Evolutionary conservation across 106 monocot species (phyloP).

Genomic region (Dactylorhiza incarnata): DNA sequence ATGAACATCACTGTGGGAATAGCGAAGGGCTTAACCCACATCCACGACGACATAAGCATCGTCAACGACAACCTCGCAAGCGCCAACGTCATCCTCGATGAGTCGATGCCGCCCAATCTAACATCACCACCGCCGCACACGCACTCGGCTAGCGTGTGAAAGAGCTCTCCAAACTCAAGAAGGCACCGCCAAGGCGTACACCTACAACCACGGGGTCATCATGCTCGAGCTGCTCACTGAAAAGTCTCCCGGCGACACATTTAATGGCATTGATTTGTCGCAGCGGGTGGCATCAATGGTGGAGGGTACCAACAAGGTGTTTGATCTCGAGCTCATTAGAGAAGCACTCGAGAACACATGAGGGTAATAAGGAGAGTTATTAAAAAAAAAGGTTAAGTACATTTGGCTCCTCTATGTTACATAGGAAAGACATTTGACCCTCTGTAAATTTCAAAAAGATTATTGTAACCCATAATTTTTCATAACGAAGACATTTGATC

Average conservation of each 20-base stretch:
- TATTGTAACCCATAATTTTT: no score
- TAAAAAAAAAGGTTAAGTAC: no score
- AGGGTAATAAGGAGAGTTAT: no score
- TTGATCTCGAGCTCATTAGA: slow-evolving; percentile 71
- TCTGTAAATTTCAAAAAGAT: no score
- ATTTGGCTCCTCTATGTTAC: no score
- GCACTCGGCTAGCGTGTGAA: slow-evolving; percentile 81
- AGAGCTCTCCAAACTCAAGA: slow-evolving; percentile 78
- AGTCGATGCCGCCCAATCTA: slow-evolving; percentile 58
- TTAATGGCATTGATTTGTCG: slow-evolving; percentile 73
- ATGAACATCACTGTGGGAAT: slow-evolving; percentile 58
- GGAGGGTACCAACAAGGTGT: slow-evolving; percentile 90
- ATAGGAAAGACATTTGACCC: no score
- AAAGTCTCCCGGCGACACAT: slow-evolving; percentile 65
- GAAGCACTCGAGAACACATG: slow-evolving; percentile 29
- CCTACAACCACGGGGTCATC: slow-evolving; percentile 77
- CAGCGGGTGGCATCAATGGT: slow-evolving; percentile 85
- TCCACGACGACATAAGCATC: slow-evolving; percentile 47
- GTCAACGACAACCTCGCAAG: slow-evolving; percentile 78
- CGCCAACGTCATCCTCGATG: slow-evolving; percentile 58
- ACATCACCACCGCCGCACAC: slow-evolving; percentile 45
- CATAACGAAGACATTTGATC: no score
- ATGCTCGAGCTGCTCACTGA: slow-evolving; percentile 82
- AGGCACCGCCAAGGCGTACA: slow-evolving; percentile 61
- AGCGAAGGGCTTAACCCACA: slow-evolving; percentile 41